Percentiles rank a stretch among this genome's conserved stretches.
These are phyloP conservation scores for Hamamelis virginiana DNA, from an alignment of 164 flowering plant genomes.

Conservation along the genomic window DNA sequence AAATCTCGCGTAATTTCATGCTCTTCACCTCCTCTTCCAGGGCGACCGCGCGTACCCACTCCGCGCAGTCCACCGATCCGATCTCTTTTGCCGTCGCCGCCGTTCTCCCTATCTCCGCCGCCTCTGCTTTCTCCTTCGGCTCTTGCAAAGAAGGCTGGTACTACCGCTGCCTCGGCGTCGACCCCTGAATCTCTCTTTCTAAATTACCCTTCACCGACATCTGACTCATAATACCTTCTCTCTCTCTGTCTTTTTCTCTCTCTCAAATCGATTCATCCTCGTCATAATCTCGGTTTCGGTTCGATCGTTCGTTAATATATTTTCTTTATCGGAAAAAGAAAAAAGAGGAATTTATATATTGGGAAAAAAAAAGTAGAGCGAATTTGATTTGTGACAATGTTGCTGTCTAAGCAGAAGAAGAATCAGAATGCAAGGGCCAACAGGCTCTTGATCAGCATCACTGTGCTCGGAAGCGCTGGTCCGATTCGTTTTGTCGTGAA, in stretches of 20 bases:
- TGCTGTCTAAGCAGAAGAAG: constrained; percentile 45
- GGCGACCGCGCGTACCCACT: constrained; percentile 29
- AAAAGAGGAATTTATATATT: background rate
- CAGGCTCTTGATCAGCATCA: constrained; percentile 52
- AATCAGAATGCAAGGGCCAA: constrained; percentile 29
- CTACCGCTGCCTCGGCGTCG: constrained; percentile 92
- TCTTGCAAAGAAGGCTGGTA: constrained; percentile 82
- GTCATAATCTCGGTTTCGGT: background rate
- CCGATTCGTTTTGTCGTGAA: constrained; percentile 57
- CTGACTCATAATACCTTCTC: too few species aligned
- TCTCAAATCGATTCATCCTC: background rate
- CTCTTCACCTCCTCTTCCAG: constrained; percentile 33
- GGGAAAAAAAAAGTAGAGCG: background rate
- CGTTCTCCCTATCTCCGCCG: constrained; percentile 24
- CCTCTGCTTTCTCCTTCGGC: constrained; percentile 44
- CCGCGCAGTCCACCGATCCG: constrained; percentile 14
- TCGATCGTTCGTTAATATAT: background rate
- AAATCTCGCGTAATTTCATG: constrained; percentile 45
- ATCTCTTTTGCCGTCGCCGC: constrained; percentile 19
- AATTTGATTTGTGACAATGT: constrained; percentile 18
- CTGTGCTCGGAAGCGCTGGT: constrained; percentile 61
- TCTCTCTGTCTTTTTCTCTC: background rate
- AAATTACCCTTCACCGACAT: background rate
- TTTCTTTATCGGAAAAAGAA: background rate
- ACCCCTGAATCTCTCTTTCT: constrained; percentile 51